Conservation (phyloP, 495 filamentous ascomycete species). For the Neurospora sp. region DNA sequence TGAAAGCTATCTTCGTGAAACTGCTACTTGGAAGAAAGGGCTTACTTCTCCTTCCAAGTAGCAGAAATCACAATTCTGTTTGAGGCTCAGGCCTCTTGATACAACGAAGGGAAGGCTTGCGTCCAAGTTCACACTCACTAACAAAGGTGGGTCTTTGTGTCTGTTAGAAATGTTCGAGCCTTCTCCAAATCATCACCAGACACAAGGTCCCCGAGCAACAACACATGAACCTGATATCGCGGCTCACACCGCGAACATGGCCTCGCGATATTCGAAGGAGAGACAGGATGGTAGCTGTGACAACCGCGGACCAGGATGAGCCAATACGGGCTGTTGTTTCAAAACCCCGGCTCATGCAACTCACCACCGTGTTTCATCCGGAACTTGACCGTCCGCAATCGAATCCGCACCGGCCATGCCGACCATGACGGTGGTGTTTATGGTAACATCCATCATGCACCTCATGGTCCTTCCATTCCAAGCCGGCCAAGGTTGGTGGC, state of each 20-base stretch:
- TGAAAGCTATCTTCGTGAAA: not conserved
- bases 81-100: not conserved
- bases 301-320: not conserved
- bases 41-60: not conserved
- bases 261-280: not conserved
- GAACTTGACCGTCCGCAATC: constrained; percentile 10
- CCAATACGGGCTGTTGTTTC: not conserved
- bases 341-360: not conserved
- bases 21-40: too few species aligned
- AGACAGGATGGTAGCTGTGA: not conserved
- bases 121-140: not conserved
- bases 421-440: not conserved
- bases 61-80: not conserved
- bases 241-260: not conserved
- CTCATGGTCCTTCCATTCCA: not conserved
- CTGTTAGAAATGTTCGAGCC: not conserved
- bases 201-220: not conserved
- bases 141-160: not conserved
- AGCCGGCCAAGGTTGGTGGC: not conserved
- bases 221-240: not conserved
- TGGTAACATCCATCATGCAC: not conserved
- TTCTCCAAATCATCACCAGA: not conserved
- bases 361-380: constrained; percentile 7
- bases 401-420: not conserved
- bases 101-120: not conserved